phyloP scores from a whole-genome alignment of 305 asterid species.

The Fraxinus angustifolia region DNA sequence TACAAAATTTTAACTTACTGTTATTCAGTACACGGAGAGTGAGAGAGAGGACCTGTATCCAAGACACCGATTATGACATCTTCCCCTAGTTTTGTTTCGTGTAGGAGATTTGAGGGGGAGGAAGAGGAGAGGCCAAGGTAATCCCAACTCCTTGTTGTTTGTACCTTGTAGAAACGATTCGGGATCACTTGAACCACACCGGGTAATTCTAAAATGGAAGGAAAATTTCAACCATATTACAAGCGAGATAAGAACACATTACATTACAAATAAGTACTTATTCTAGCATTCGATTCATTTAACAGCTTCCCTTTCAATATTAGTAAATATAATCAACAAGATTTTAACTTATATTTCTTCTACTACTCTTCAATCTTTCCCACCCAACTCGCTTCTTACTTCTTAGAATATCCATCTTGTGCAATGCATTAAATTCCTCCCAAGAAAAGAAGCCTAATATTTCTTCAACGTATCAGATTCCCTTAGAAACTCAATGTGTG shows the following conservation, averaged over 20 bases:
- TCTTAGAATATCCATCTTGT: not conserved
- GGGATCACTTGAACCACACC: slow-evolving; percentile 42
- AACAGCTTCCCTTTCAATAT: not conserved
- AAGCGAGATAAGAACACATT: not conserved
- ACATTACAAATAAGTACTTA: not conserved
- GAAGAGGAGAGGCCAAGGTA: slow-evolving; percentile 34
- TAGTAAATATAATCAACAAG: not conserved
- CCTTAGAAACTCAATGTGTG: not conserved
- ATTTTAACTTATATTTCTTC: not conserved
- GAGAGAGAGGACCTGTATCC: slow-evolving; percentile 32
- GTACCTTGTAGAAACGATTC: slow-evolving; percentile 28
- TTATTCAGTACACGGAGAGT: not conserved
- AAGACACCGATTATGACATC: slow-evolving; percentile 37
- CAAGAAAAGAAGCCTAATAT: not conserved
- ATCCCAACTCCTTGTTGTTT: slow-evolving; percentile 49
- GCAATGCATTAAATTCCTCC: not conserved
- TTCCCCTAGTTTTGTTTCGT: slow-evolving; percentile 36
- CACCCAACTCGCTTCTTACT: not conserved
- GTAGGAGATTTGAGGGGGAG: slow-evolving; percentile 33
- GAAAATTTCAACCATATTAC: not conserved
- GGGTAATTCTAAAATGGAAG: slow-evolving; percentile 26
- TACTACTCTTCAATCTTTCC: not conserved
- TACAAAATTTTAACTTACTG: not conserved
- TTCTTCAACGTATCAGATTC: not conserved
- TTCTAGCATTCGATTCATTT: not conserved